Evolutionary conservation across 2,329 filamentous ascomycete species (phyloP), one percentile per base, ranked within the genome.

Genomic region (Chaetomium sp.): DNA sequence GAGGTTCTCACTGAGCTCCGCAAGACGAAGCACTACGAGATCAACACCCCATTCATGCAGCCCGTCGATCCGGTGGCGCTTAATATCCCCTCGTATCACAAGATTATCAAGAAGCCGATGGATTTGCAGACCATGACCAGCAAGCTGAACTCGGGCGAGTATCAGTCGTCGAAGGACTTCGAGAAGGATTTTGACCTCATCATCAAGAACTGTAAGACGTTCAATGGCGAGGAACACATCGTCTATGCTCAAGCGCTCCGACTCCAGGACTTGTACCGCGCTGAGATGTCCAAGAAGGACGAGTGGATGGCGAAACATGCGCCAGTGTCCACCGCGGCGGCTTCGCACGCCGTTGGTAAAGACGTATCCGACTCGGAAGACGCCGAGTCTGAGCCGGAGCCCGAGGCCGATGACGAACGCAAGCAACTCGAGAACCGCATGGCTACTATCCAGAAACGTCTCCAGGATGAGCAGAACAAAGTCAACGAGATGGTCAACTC

Each of bases 101-200:
- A 87, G 66, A 78, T 97, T 59, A 91, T 99, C 74, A 97, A 96
- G 77, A 90, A 91, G 69, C 94, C 94, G 0, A 99, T 97, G 92
- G 92, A 99, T 69, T 77, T 96, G 49, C 78, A 80, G 12, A 96
- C 89, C n/a, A 87, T 96, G 67, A 78, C 81, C 38, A 78, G 79
- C 43, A 95, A 95, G 71, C 78, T 96, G 42, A 83, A 86, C 63
- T 77, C 78, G 10, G 90, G 91, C 33, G 82, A 90, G 54, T 97
- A 97, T 67, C 80, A 84, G 62, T 89, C 80, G 55, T 79, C 89
- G 1, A 91, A 90, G 69, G 91, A 96, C 46, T 90, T 97, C 64
- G 88, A 95, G 66, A 80, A 80, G 56, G 91, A 95, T 66, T 82
- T 96, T 53, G 81, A 84, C 49, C 80, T 91, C 55, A 91, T 97